phyloP scores from a whole-genome alignment of 2,329 filamentous ascomycete genomes.

The Neofusicoccum sp. region DNA sequence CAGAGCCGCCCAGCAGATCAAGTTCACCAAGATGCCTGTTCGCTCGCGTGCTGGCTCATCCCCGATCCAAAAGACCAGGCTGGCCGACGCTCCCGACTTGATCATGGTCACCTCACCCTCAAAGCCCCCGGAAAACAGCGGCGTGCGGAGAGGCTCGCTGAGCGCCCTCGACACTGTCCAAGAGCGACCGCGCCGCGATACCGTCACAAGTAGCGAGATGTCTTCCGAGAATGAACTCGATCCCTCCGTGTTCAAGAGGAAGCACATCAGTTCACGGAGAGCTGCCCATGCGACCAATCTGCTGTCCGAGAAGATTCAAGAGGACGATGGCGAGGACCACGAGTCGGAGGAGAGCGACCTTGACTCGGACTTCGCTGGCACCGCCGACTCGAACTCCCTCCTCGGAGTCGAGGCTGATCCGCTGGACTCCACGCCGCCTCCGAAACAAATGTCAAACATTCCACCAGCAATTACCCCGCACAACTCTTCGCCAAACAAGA shows the following conservation, averaged over 20 bases:
- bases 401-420: conserved; percentile 63
- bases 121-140: conserved; percentile 37
- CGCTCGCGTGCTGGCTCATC: conserved; percentile 84
- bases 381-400: conserved; percentile 65
- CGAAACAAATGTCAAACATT: conserved; percentile 40
- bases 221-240: conserved; percentile 81
- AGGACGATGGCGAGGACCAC: conserved; percentile 46
- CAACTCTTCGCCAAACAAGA: conserved; percentile 60
- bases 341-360: conserved; percentile 40
- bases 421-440: conserved; percentile 53
- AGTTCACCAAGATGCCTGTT: conserved; percentile 94
- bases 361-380: conserved; percentile 40
- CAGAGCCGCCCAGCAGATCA: conserved; percentile 78
- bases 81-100: conserved; percentile 52
- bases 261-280: conserved; percentile 60
- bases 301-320: conserved; percentile 46
- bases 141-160: conserved; percentile 65
- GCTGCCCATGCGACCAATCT: conserved; percentile 55
- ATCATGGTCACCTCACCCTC: conserved; percentile 58
- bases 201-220: conserved; percentile 77
- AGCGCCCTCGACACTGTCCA: conserved; percentile 69
- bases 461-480: conserved; percentile 42
- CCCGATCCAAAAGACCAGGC: conserved; percentile 66
- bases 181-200: conserved; percentile 68
- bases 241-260: conserved; percentile 62